Conservation (phyloP, 2,329 filamentous ascomycete genomes). For the Diaporthe sp. region DNA sequence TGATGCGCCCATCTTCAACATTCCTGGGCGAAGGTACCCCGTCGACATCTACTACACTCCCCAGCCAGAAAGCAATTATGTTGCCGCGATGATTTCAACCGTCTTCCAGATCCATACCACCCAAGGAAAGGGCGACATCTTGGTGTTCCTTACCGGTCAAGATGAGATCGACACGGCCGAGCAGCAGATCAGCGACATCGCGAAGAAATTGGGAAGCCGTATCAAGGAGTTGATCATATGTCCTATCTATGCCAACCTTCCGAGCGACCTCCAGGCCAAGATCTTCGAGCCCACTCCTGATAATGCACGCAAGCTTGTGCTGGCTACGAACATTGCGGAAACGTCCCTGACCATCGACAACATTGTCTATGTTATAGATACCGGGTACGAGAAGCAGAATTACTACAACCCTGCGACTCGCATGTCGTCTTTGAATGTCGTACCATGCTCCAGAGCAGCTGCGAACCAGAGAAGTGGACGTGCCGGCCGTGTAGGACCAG, state of each 20-base stretch:
- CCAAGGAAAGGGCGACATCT: conserved; percentile 86
- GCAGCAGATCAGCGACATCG: conserved; percentile 86
- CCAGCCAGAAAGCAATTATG: conserved; percentile 93
- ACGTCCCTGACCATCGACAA: conserved; percentile 96
- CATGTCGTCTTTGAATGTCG: conserved; percentile 92
- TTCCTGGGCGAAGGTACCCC: conserved; percentile 88
- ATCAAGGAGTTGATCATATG: conserved; percentile 90
- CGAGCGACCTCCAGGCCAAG: conserved; percentile 89
- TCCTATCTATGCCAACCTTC: conserved; percentile 94
- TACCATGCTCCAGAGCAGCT: conserved; percentile 90
- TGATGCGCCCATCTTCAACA: conserved; percentile 93
- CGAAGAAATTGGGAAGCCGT: conserved; percentile 85
- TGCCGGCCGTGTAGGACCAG: conserved; percentile 91
- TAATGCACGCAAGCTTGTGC: conserved; percentile 87
- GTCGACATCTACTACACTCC: conserved; percentile 94
- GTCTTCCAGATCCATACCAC: conserved; percentile 95
- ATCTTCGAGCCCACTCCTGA: conserved; percentile 95
- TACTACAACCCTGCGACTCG: conserved; percentile 91
- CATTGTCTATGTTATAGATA: conserved; percentile 96
- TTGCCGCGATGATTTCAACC: conserved; percentile 91
- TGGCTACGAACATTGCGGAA: conserved; percentile 97
- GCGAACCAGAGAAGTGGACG: conserved; percentile 94
- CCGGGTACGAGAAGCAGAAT: conserved; percentile 95
- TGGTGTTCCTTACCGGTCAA: conserved; percentile 95
- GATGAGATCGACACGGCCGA: conserved; percentile 95